Evolutionary conservation across 78 protist genomes (phyloP).

Genomic region (Chrysochromulina parva): DNA sequence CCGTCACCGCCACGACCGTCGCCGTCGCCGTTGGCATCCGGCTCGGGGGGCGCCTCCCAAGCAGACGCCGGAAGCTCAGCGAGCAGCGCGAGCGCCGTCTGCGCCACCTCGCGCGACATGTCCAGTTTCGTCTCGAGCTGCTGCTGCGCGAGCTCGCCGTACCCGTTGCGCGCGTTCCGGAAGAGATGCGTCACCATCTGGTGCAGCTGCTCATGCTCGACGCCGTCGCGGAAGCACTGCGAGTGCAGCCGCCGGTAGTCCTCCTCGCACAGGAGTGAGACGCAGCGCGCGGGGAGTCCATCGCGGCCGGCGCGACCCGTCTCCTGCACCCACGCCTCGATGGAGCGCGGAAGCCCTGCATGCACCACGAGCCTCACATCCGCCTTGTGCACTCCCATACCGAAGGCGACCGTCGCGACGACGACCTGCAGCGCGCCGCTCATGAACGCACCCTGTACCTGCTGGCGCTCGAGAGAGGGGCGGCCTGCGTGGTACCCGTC

Average conservation of each 20-base stretch:
- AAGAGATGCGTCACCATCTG: neutral
- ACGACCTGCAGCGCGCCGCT: neutral
- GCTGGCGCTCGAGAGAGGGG: neutral
- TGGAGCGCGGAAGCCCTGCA: constrained; percentile 44
- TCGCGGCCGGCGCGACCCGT: constrained; percentile 63
- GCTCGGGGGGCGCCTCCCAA: no score
- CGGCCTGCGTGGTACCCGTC: constrained; percentile 20
- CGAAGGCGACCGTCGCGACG: constrained; percentile 48
- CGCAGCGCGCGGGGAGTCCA: constrained; percentile 33
- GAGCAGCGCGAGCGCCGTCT: neutral
- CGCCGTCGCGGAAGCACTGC: neutral
- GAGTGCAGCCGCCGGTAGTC: neutral
- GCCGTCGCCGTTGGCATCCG: neutral
- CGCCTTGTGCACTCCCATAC: constrained; percentile 57
- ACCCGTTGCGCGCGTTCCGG: neutral
- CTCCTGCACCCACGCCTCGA: constrained; percentile 48
- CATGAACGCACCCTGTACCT: neutral
- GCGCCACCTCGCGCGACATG: neutral
- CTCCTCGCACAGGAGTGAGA: neutral
- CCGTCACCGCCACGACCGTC: neutral
- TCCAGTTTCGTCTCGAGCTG: neutral
- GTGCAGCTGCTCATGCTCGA: neutral
- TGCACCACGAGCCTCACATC: constrained; percentile 50
- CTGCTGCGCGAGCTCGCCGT: neutral
- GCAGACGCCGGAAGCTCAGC: neutral